Base-by-base conservation (phyloP, 495 filamentous ascomycete genomes). In the Polyplosphaeria fusca region DNA sequence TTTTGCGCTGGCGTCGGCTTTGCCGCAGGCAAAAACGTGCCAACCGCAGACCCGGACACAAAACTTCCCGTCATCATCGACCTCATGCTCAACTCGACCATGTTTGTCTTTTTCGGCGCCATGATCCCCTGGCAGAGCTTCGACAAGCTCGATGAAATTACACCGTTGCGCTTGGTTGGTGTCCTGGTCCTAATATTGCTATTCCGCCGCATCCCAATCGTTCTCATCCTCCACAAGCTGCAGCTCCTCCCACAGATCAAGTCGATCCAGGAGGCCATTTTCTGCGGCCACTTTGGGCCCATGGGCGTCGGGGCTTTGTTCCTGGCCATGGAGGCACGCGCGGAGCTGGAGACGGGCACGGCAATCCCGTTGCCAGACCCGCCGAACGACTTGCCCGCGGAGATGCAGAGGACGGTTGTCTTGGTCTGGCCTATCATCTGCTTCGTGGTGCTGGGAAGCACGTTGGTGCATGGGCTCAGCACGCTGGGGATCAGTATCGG, bases 251-350 rank as follows among this genome's bases (percentile, higher is more conserved):
- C 76, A 69, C 5, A 74, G 75, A 38, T 80, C 49, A 53, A 66
- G 2, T 77, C 77, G 0, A 71, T 67, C 45, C 64, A 67, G 13
- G 77, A 80, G 60, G 77, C 76, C 0, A 65, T 80, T 4, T 80
- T 79, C 64, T 70, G 67, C 51, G 77, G 77, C 0, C 77, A 79
- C 60, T 79, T 80, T 55, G 76, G 75, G 0, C 75, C 76, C 35
- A 80, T 80, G 73, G 77, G 77, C 24, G 66, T 79, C 1, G 77
- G 77, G 1, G 77, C 71, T 4, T 48, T 79, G 12, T 80, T 79
- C 63, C 69, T 80, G 9, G 72, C 74, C 39, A 77, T 80, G 40
- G 77, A 80, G 67, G 76, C 75, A 1, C 64, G 74, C 14, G 76
- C 69, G 0, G 63, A 76, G 47, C 61, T 80, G 1, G 75, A 78